Percentiles rank a stretch among this genome's conserved stretches.
Conservation (phyloP, 2,329 filamentous ascomycete species). For the Xylariaceae sp. region DNA sequence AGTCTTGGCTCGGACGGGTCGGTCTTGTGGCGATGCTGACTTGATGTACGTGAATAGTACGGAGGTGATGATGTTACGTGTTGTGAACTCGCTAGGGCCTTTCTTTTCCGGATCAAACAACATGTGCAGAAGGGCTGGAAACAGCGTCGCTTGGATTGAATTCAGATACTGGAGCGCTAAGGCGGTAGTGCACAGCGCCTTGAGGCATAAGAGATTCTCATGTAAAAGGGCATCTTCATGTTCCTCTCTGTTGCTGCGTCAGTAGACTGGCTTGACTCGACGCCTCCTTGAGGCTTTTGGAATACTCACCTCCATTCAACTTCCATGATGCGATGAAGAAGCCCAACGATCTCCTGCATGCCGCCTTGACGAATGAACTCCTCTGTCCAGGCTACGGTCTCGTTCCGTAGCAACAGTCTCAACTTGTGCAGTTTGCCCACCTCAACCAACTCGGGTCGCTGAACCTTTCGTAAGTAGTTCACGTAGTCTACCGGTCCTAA, state of each 20-base stretch:
- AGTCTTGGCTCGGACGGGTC: conserved; percentile 63
- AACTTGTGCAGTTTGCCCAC: conserved; percentile 95
- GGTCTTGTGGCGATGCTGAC: conserved; percentile 54
- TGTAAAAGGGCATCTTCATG: conserved; percentile 92
- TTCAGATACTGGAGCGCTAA: conserved; percentile 77
- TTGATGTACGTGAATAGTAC: conserved; percentile 86
- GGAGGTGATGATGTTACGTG: conserved; percentile 82
- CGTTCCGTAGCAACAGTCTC: conserved; percentile 80
- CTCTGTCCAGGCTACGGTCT: conserved; percentile 94
- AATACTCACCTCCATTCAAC: conserved; percentile 83
- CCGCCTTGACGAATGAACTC: conserved; percentile 83
- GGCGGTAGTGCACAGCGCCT: conserved; percentile 88
- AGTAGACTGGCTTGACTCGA: conserved; percentile 18
- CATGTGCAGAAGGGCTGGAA: conserved; percentile 80
- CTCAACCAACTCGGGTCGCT: conserved; percentile 77
- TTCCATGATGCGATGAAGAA: conserved; percentile 87
- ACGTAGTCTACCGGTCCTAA: conserved; percentile 81
- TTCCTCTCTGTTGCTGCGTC: conserved; percentile 62
- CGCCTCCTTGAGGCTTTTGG: not conserved
- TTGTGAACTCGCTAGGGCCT: conserved; percentile 93
- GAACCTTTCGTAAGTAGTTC: conserved; percentile 72
- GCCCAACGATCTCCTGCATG: conserved; percentile 82
- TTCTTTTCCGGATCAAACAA: conserved; percentile 98
- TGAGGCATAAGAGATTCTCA: conserved; percentile 86
- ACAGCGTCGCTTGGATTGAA: conserved; percentile 72